Base-by-base conservation (phyloP, 2,329 filamentous ascomycete species). In the Diplodia corticola region DNA sequence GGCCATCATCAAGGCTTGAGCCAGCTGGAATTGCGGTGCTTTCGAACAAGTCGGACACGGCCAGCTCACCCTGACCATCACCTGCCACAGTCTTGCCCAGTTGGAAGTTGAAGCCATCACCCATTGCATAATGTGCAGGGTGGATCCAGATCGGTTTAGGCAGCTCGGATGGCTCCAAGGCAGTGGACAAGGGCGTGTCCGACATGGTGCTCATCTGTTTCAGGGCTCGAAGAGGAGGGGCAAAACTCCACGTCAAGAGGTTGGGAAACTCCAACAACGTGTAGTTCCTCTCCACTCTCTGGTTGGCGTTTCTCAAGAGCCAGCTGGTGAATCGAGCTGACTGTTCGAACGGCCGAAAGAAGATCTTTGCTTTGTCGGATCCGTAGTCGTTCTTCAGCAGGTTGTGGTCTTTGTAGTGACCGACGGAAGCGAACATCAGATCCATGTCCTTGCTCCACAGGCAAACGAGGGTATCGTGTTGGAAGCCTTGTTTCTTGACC, bases 1-100 rank as follows among this genome's bases (percentile, higher is more conserved):
- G 82, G 2, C 75, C 77, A 9, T 70, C 65, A 69, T 91, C 88
- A 0, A 91, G 80, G 5, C 61, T 60, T 0, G 73, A 73, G 12
- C 51, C 60, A 1, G 20, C 30, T 13, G 67, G 68, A 1, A 76
- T 49, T 5, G 69, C 10, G 33, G 33, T 54, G 0, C 67, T 35
- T 13, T 61, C 57, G 28, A 61, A 61, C 7, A 24, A 40, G 3
- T 26, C n/a, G 10, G 20, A 26, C 4, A 44, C 33, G 5, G 17
- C 26, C 33, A 61, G 24, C 33, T 20, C 9, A 9, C 13, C 26
- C 17, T n/a, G 10, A 17, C 26, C 26, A 17, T 13, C n/a, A 4
- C n/a, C 40, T 15, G 15, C 5, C 37, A 46, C 28, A 20, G 76
- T 70, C 13, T 65, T 12, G 0, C 44, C 54, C 0, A 76, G 46